Conservation (phyloP, 2,329 filamentous ascomycete genomes). For the Botrytis fragariae region DNA sequence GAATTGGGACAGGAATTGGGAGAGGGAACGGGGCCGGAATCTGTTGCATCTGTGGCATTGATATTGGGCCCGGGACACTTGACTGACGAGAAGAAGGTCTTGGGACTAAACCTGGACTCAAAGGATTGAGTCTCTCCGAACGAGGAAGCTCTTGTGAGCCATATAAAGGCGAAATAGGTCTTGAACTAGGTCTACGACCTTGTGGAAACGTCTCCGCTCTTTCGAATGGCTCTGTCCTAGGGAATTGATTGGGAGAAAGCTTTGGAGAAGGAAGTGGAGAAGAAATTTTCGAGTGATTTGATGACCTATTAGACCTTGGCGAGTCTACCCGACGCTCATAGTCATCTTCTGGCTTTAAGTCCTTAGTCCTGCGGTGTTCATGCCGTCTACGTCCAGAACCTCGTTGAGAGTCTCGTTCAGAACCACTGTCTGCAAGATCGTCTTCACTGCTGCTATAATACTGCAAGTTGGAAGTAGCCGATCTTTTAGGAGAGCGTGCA, state of each 20-base stretch:
- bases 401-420: constrained; percentile 33
- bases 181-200: constrained; percentile 24
- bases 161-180: constrained; percentile 34
- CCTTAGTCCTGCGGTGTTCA: constrained; percentile 19
- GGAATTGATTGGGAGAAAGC: constrained; percentile 32
- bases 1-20: constrained; percentile 32
- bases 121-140: constrained; percentile 30
- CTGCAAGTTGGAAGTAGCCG: constrained; percentile 24
- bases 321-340: constrained; percentile 26
- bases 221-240: constrained; percentile 30
- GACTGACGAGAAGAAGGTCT: constrained; percentile 29
- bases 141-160: constrained; percentile 24
- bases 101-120: constrained; percentile 23
- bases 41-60: constrained; percentile 22
- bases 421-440: constrained; percentile 34
- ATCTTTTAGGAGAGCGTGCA: constrained; percentile 29
- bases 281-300: constrained; percentile 26
- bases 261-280: constrained; percentile 37
- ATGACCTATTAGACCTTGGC: constrained; percentile 32
- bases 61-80: constrained; percentile 11
- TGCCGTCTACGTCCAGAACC: constrained; percentile 22
- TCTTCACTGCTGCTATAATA: constrained; percentile 36
- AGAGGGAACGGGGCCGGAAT: constrained; percentile 21
- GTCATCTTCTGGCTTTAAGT: constrained; percentile 26
- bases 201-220: constrained; percentile 33